Conservation (phyloP, 2,329 filamentous ascomycete genomes). For the Nigrospora sphaerica region DNA sequence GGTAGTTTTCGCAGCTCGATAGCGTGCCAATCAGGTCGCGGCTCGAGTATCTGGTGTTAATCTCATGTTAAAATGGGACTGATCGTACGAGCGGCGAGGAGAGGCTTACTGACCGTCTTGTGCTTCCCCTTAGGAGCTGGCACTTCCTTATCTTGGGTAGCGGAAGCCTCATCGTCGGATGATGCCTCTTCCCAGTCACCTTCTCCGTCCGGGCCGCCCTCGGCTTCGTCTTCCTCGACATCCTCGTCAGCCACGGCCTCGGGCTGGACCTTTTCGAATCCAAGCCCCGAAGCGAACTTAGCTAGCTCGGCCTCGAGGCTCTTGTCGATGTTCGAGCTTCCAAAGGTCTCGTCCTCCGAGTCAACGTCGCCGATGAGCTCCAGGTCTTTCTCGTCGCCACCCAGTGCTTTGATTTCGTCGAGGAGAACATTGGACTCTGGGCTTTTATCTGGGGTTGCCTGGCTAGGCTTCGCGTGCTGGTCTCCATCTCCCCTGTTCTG, state of each 20-base stretch:
- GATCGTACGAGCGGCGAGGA: slow-evolving; percentile 1
- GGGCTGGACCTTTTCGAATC: slow-evolving; percentile 34
- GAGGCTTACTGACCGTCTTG: slow-evolving; percentile 35
- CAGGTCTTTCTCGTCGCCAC: slow-evolving; percentile 58
- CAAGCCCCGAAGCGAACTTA: slow-evolving; percentile 42
- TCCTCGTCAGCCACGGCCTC: slow-evolving; percentile 30
- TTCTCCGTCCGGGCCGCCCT: slow-evolving; percentile 19
- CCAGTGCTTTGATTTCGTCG: slow-evolving; percentile 57
- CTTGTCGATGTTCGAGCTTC: slow-evolving; percentile 21
- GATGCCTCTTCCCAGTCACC: slow-evolving; percentile 25
- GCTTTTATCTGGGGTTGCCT: slow-evolving; percentile 2
- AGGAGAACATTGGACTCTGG: slow-evolving; percentile 33
- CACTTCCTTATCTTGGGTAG: slow-evolving; percentile 20
- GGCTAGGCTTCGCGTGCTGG: background rate
- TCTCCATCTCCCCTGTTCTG: background rate
- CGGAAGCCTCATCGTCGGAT: slow-evolving; percentile 23
- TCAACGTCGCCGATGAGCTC: slow-evolving; percentile 50
- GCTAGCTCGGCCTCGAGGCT: slow-evolving; percentile 42
- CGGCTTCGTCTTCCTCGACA: slow-evolving; percentile 25
- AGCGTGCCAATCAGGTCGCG: slow-evolving; percentile 51
- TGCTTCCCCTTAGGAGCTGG: slow-evolving; percentile 22
- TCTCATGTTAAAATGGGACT: background rate
- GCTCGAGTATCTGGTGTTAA: slow-evolving; percentile 42
- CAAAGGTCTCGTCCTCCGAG: slow-evolving; percentile 39
- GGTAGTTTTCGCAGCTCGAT: slow-evolving; percentile 36